phyloP scores from a whole-genome alignment of 2,329 filamentous ascomycete species.

The Fusarium illudens region DNA sequence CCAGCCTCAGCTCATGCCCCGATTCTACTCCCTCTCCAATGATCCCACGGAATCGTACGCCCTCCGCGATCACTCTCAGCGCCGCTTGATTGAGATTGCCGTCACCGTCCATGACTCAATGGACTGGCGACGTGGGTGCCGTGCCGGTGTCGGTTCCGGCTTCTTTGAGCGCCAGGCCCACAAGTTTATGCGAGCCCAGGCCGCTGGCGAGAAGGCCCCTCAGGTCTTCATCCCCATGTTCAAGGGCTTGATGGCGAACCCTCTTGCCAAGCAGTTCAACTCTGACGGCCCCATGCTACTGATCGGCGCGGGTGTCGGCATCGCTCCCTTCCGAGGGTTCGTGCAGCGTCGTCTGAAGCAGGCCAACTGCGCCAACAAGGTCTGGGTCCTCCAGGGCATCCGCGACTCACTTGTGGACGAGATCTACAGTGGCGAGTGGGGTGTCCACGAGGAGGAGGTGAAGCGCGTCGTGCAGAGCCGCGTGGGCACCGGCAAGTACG shows the following conservation, averaged over 20 bases:
- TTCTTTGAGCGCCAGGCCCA: slow-evolving; percentile 89
- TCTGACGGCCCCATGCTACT: slow-evolving; percentile 97
- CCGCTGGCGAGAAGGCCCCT: slow-evolving; percentile 62
- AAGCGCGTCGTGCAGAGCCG: slow-evolving; percentile 83
- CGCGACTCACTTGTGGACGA: slow-evolving; percentile 96
- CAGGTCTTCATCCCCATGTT: slow-evolving; percentile 93
- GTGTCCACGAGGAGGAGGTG: slow-evolving; percentile 87
- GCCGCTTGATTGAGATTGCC: slow-evolving; percentile 92
- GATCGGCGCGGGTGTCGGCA: slow-evolving; percentile 94
- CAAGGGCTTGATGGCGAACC: slow-evolving; percentile 97
- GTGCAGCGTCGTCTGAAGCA: slow-evolving; percentile 93
- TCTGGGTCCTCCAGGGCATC: slow-evolving; percentile 94
- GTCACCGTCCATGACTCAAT: slow-evolving; percentile 90
- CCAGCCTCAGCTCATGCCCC: slow-evolving; percentile 90
- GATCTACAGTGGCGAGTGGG: slow-evolving; percentile 96
- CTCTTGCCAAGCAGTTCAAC: slow-evolving; percentile 88
- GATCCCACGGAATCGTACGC: slow-evolving; percentile 83
- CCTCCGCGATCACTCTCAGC: slow-evolving; percentile 72
- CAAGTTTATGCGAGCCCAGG: slow-evolving; percentile 73
- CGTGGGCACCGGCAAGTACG: slow-evolving; percentile 83
- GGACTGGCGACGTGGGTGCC: slow-evolving; percentile 76
- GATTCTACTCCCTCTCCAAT: slow-evolving; percentile 98
- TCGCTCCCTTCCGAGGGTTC: slow-evolving; percentile 97
- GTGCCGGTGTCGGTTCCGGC: slow-evolving; percentile 89
- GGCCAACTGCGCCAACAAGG: slow-evolving; percentile 96